Evolutionary conservation across 352 stramenopile species (phyloP).

Genomic region (Nothophytophthora sp.): DNA sequence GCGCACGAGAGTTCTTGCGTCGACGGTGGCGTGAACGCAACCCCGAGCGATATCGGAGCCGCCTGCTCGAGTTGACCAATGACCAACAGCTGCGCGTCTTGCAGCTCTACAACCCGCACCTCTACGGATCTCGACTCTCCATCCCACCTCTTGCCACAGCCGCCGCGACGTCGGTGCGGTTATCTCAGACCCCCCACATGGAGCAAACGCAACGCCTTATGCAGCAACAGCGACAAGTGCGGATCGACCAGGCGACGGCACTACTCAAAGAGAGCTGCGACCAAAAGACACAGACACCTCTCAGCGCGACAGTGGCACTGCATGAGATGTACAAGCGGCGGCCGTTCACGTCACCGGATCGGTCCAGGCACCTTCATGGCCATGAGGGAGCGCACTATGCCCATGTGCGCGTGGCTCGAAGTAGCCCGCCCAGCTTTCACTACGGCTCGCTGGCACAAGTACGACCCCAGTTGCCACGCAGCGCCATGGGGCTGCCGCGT

Average conservation of each 20-base stretch:
- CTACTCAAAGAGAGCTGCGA: conserved; percentile 19
- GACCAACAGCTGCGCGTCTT: conserved; percentile 52
- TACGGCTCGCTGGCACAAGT: conserved; percentile 1
- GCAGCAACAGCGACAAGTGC: conserved; percentile 21
- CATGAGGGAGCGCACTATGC: conserved; percentile 7
- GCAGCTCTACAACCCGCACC: conserved; percentile 64
- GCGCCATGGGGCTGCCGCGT: conserved; percentile 3
- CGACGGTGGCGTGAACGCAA: conserved; percentile 30
- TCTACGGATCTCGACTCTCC: conserved; percentile 33
- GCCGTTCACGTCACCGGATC: conserved; percentile 7
- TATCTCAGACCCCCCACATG: conserved; percentile 21
- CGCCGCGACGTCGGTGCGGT: conserved; percentile 13
- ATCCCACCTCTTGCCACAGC: conserved; percentile 8
- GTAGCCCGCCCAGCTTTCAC: conserved; percentile 12
- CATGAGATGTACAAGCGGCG: conserved; percentile 24
- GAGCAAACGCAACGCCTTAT: conserved; percentile 18
- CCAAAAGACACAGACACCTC: conserved; percentile 16
- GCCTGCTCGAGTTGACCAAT: conserved; percentile 31
- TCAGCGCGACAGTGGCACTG: conserved; percentile 4
- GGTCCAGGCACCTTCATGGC: conserved; percentile 6
- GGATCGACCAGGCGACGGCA: conserved; percentile 19
- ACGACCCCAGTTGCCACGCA: neutral
- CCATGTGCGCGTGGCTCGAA: neutral
- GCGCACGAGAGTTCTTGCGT: conserved; percentile 25
- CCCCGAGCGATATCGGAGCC: conserved; percentile 17